phyloP scores from a whole-genome alignment of 2,329 filamentous ascomycete genomes.

The Sclerotinia trifoliorum region DNA sequence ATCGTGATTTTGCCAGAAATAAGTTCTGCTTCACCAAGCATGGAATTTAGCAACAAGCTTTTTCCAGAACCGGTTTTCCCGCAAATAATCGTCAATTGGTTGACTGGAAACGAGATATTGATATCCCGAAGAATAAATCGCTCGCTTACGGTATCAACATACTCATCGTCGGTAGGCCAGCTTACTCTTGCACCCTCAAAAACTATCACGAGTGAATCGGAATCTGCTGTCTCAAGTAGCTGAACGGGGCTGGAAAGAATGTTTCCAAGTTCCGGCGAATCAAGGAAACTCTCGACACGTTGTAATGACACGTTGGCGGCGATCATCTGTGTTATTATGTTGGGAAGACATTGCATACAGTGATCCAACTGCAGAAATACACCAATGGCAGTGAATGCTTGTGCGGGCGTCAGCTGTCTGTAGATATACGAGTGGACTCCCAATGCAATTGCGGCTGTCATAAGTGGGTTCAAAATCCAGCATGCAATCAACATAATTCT shows the following conservation, averaged over 20 bases:
- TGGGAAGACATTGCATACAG: slow-evolving; percentile 66
- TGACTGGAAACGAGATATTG: slow-evolving; percentile 62
- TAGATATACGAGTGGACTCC: slow-evolving; percentile 64
- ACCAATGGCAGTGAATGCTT: slow-evolving; percentile 74
- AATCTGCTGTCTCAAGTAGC: slow-evolving; percentile 39
- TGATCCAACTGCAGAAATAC: slow-evolving; percentile 70
- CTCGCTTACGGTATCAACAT: slow-evolving; percentile 19
- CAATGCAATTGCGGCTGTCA: slow-evolving; percentile 68
- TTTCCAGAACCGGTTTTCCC: slow-evolving; percentile 77
- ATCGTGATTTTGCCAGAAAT: slow-evolving; percentile 59
- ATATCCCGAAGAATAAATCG: slow-evolving; percentile 64
- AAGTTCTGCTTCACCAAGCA: slow-evolving; percentile 73
- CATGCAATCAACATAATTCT: slow-evolving; percentile 37
- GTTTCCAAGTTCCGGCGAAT: slow-evolving; percentile 59
- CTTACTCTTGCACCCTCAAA: slow-evolving; percentile 67
- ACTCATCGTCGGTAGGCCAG: slow-evolving; percentile 47
- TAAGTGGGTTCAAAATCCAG: slow-evolving; percentile 69
- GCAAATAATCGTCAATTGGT: slow-evolving; percentile 69
- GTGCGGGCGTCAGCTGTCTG: slow-evolving; percentile 62
- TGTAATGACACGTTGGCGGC: slow-evolving; percentile 70
- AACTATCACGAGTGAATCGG: slow-evolving; percentile 45
- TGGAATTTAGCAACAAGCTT: slow-evolving; percentile 67
- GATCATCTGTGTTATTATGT: slow-evolving; percentile 66
- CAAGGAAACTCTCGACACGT: slow-evolving; percentile 69
- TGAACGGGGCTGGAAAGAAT: slow-evolving; percentile 47